A percentile compares a stretch with the other conserved stretches of the same genome.
Conservation (phyloP, 495 filamentous ascomycete species). For the Tuber brumale region DNA sequence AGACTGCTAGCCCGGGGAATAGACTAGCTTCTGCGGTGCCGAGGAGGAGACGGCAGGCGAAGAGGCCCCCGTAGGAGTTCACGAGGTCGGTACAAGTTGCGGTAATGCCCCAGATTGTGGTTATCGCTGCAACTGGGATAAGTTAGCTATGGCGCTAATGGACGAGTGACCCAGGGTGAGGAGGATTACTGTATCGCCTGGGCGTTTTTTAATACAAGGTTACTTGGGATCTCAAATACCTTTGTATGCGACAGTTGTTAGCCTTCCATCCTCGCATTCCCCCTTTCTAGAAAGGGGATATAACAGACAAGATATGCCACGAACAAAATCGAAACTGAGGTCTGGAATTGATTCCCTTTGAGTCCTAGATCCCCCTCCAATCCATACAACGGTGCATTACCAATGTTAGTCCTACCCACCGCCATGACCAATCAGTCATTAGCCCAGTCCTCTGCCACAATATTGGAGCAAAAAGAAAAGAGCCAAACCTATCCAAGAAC, state of each 20-base stretch:
- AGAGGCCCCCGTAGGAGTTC: slow-evolving; percentile 52
- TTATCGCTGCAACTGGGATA: slow-evolving; percentile 54
- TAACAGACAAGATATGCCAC: slow-evolving; percentile 57
- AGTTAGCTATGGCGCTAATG: slow-evolving; percentile 11
- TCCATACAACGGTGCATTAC: slow-evolving; percentile 64
- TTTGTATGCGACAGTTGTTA: slow-evolving; percentile 5
- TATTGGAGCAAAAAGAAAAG: not conserved
- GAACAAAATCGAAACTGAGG: slow-evolving; percentile 65
- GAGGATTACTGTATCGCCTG: slow-evolving; percentile 49
- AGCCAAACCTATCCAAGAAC: slow-evolving; percentile 55
- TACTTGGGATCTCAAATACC: slow-evolving; percentile 58
- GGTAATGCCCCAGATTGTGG: slow-evolving; percentile 62
- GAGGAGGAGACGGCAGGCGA: slow-evolving; percentile 56
- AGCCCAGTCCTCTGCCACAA: not conserved
- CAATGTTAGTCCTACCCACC: slow-evolving; percentile 59
- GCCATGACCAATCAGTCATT: slow-evolving; percentile 2
- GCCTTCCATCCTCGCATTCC: not conserved
- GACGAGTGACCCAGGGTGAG: not conserved
- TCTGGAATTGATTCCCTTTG: slow-evolving; percentile 59
- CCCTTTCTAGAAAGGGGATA: not conserved
- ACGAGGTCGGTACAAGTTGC: slow-evolving; percentile 62
- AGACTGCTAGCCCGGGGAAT: slow-evolving; percentile 64
- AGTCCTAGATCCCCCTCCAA: slow-evolving; percentile 62
- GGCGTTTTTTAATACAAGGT: slow-evolving; percentile 62
- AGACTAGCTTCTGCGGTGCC: slow-evolving; percentile 61